phyloP scores from a whole-genome alignment of 2,329 filamentous ascomycete genomes.

The Pseudopithomyces maydicus region DNA sequence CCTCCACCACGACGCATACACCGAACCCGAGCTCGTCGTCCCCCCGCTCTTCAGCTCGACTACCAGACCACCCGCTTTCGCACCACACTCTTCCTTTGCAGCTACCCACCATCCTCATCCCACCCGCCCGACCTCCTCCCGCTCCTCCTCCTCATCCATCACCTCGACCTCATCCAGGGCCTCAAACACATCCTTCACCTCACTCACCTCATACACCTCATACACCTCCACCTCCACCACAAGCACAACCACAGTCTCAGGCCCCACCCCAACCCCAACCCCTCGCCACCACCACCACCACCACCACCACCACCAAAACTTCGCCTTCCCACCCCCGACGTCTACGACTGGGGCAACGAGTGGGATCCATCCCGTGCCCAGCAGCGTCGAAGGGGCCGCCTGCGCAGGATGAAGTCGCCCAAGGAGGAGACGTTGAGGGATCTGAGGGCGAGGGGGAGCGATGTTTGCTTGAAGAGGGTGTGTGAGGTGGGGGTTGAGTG shows the following conservation, averaged over 20 bases:
- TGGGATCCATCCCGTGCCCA: slow-evolving; percentile 3
- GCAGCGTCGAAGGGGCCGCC: slow-evolving; percentile 24
- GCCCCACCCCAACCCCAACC: slow-evolving; percentile 19
- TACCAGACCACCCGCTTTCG: slow-evolving; percentile 19
- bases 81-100: too few species aligned
- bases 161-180: slow-evolving; percentile 20
- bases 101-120: not conserved
- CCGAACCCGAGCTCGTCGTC: slow-evolving; percentile 22
- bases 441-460: slow-evolving; percentile 40
- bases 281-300: too few species aligned
- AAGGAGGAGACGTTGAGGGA: slow-evolving; percentile 36
- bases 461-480: slow-evolving; percentile 36
- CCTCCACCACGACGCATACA: slow-evolving; percentile 13
- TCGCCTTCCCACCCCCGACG: slow-evolving; percentile 14
- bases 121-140: slow-evolving; percentile 10
- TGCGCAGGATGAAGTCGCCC: slow-evolving; percentile 28
- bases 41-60: slow-evolving; percentile 33
- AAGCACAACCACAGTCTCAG: slow-evolving; percentile 22
- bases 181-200: slow-evolving; percentile 20
- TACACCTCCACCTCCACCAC: slow-evolving; percentile 10
- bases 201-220: slow-evolving; percentile 17
- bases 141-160: slow-evolving; percentile 13
- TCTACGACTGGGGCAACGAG: slow-evolving; percentile 7
- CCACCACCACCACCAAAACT: slow-evolving; percentile 15
- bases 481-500: slow-evolving; percentile 37